phyloP scores from a whole-genome alignment of 257 asterid species.

The Datura wrightii region DNA sequence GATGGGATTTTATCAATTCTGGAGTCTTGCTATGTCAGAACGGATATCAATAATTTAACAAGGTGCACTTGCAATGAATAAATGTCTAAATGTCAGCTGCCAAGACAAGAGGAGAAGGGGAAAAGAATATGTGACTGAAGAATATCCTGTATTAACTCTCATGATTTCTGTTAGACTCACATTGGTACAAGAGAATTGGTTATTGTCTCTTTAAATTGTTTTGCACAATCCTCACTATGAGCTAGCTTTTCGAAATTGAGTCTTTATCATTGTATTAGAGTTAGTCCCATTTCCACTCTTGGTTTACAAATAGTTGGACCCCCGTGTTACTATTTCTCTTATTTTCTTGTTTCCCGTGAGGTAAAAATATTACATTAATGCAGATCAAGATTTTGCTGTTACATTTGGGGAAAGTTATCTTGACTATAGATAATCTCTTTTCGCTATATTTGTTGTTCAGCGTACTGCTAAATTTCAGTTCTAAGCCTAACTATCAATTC shows the following conservation, averaged over 20 bases:
- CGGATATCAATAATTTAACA: slow-evolving; percentile 17
- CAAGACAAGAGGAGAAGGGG: not conserved
- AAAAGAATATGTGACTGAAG: slow-evolving; percentile 3
- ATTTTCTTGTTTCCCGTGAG: not conserved
- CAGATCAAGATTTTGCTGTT: not conserved
- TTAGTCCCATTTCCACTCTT: not conserved
- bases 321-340: not conserved
- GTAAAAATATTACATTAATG: not conserved
- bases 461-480: not conserved
- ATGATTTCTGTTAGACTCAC: not conserved
- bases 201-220: not conserved
- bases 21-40: not conserved
- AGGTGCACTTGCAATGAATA: not conserved
- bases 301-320: not conserved
- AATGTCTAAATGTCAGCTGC: slow-evolving; percentile 23
- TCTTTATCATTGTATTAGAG: not conserved
- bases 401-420: not conserved
- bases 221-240: not conserved
- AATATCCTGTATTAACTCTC: not conserved
- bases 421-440: not conserved
- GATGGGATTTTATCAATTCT: not conserved
- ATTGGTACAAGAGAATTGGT: not conserved
- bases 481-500: not conserved
- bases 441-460: not conserved
- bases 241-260: not conserved